Evolutionary conservation across 805 yeast genomes (phyloP).

Genomic region (Scheffersomyces ergatensis): DNA sequence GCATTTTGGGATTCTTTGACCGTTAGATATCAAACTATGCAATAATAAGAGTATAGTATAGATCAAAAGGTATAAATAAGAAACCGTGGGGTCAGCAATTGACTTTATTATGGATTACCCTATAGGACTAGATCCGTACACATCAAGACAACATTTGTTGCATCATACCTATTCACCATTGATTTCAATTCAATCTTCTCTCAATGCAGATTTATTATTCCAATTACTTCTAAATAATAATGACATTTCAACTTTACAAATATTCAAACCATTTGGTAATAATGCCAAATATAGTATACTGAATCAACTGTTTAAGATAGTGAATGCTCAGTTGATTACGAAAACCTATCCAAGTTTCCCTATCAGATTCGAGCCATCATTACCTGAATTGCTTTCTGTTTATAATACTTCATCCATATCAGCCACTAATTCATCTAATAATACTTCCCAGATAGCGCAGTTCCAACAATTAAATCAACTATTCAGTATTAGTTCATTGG

Average conservation of each 20-base stretch:
- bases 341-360: slow-evolving; percentile 52
- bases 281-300: slow-evolving; percentile 41
- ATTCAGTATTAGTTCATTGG: slow-evolving; percentile 39
- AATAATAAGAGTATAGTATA: too few species aligned
- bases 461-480: slow-evolving; percentile 18
- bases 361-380: slow-evolving; percentile 48
- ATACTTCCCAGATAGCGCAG: slow-evolving; percentile 4
- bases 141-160: slow-evolving; percentile 37
- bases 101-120: slow-evolving; percentile 22
- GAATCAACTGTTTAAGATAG: slow-evolving; percentile 44
- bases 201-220: slow-evolving; percentile 43
- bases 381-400: slow-evolving; percentile 37
- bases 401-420: slow-evolving; percentile 11
- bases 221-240: slow-evolving; percentile 34
- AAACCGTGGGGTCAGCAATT: too few species aligned
- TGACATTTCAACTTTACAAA: slow-evolving; percentile 42
- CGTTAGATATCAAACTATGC: too few species aligned
- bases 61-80: too few species aligned
- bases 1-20: too few species aligned
- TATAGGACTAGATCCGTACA: slow-evolving; percentile 36
- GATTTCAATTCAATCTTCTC: slow-evolving; percentile 48
- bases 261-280: slow-evolving; percentile 57
- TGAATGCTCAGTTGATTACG: slow-evolving; percentile 51
- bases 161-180: slow-evolving; percentile 53
- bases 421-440: neutral